Percentiles rank a stretch among this genome's conserved stretches.
phyloP scores from a whole-genome alignment of 345 rosid genomes.

The Iberis pinnata region DNA sequence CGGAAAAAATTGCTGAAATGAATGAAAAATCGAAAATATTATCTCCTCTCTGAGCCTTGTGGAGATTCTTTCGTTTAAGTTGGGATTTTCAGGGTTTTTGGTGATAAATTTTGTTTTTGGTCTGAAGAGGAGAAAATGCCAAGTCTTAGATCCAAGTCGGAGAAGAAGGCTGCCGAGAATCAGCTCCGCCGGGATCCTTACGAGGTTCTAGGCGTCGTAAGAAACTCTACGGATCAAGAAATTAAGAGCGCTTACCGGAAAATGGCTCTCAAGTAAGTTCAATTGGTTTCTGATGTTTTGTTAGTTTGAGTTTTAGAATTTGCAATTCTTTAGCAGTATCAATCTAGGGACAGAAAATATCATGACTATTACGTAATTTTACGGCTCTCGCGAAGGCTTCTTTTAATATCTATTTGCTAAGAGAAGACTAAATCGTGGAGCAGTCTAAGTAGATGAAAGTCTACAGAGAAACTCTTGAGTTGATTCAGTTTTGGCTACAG shows the following conservation, averaged over 20 bases:
- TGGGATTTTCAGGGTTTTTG: conserved; percentile 16
- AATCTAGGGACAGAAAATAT: too few species aligned
- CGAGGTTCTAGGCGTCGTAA: conserved; percentile 70
- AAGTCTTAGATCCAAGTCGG: conserved; percentile 60
- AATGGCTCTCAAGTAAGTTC: conserved; percentile 85
- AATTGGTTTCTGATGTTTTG: background rate
- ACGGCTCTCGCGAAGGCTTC: too few species aligned
- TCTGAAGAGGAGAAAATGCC: conserved; percentile 37
- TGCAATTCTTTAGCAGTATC: too few species aligned
- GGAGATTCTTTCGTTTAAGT: background rate
- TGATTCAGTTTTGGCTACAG: conserved; percentile 6
- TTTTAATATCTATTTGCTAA: too few species aligned
- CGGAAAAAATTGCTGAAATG: conserved; percentile 19
- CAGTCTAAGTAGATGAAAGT: background rate
- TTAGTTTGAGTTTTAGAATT: background rate
- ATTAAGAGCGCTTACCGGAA: conserved; percentile 83
- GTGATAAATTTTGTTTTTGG: conserved; percentile 4
- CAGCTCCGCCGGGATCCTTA: conserved; percentile 88
- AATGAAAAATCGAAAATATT: conserved; percentile 9
- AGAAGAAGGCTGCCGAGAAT: conserved; percentile 54
- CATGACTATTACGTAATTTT: too few species aligned
- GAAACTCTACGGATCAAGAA: conserved; percentile 85
- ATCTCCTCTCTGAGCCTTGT: background rate
- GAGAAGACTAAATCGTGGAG: background rate
- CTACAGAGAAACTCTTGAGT: background rate